Base-by-base conservation (phyloP, 169 alveolate species). In the Plasmodium yoelii region DNA sequence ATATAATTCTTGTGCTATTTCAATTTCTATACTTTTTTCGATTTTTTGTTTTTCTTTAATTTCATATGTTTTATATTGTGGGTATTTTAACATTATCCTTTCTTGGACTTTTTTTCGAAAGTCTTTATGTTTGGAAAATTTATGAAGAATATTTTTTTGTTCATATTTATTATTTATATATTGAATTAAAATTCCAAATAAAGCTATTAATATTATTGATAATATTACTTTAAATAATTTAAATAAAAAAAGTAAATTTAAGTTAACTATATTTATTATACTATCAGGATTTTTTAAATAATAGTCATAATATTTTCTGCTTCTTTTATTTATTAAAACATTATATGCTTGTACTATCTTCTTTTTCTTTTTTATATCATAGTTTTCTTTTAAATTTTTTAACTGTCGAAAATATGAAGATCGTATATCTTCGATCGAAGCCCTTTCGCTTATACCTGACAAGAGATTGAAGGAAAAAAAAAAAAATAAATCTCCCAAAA, bases 271-370 rank as follows among this genome's bases (percentile, higher is more conserved):
- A 67, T 80, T 80, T n/a, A 80, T 10, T n/a, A 80, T 2, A 53
- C 90, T 80, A 63, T 80, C 53, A 6, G 90, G 90, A 44, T 80
- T 13, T 1, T 80, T 80, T 51, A 80, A 80, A 80, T 65, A 80
- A 67, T 67, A 80, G 26, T 80, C 90, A 61, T 80, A 80, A 28
- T 80, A 80, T 10, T 39, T 80, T 34, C 84, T 51, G 9, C 84
- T 80, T 53, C 26, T 59, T 39, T 80, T 80, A 70, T 80, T 80
- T 9, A 63, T 28, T 57, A 80, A 47, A 7, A 80, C 55, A n/a
- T 19, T 65, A 39, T 61, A 80, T 6, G 90, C 90, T 47, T 65
- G 65, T 5, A 80, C 64, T 15, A 80, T 53, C 56, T 44, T 80
- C 15, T 80, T 80, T n/a, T 67, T 80, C n/a, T 55, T 67, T 49